Conservation (phyloP, 257 asterid species). For the Solanum lycopersicoides region DNA sequence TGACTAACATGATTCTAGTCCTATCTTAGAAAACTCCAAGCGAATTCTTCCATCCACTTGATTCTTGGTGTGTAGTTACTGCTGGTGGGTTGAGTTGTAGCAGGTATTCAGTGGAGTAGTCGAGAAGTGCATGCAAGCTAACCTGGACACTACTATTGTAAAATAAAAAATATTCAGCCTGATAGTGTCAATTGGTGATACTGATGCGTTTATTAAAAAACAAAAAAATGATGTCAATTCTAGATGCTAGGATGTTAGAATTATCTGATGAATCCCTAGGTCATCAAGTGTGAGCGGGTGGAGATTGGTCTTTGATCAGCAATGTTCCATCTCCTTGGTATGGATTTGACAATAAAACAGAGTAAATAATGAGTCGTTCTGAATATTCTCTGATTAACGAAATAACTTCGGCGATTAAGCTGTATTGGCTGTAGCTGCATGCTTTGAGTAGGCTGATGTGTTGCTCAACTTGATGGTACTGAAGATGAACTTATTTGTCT, state of each 20-base stretch:
- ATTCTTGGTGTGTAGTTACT: not conserved
- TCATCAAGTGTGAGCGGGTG: not conserved
- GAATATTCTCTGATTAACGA: not conserved
- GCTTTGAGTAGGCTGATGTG: not conserved
- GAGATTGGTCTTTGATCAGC: not conserved
- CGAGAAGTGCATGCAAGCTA: not conserved
- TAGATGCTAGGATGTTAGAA: not conserved
- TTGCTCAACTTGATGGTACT: not conserved
- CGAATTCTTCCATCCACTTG: not conserved
- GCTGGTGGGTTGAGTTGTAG: not conserved
- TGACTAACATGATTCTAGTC: not conserved
- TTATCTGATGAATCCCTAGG: not conserved
- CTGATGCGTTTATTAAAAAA: not conserved
- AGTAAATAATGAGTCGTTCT: not conserved
- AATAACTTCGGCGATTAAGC: not conserved
- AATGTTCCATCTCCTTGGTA: not conserved
- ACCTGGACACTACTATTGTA: not conserved
- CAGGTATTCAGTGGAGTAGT: not conserved
- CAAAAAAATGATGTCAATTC: not conserved
- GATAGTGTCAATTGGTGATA: not conserved
- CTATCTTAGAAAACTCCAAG: not conserved
- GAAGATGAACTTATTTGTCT: not conserved
- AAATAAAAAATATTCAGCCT: not conserved
- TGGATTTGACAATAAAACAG: not conserved
- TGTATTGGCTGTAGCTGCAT: not conserved